phyloP scores from a whole-genome alignment of 495 filamentous ascomycete genomes.

The Penicillium fimorum region DNA sequence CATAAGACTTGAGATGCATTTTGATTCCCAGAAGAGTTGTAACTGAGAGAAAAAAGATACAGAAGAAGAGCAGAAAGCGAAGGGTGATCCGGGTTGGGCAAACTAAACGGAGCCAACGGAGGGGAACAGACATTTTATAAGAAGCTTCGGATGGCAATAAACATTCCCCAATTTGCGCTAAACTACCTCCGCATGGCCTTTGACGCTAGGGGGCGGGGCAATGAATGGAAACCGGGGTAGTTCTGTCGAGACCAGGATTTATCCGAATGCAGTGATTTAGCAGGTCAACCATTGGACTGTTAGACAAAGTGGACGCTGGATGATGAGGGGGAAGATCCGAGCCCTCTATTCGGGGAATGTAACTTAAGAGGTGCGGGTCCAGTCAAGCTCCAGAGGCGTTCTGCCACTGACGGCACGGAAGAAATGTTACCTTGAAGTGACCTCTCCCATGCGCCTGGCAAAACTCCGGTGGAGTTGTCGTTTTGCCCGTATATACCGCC shows the following conservation, averaged over 20 bases:
- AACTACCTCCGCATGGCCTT: slow-evolving; percentile 23
- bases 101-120: slow-evolving; percentile 33
- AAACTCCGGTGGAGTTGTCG: slow-evolving; percentile 24
- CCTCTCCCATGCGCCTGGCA: slow-evolving; percentile 9
- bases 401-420: slow-evolving; percentile 12
- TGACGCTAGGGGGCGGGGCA: slow-evolving; percentile 29
- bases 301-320: slow-evolving; percentile 5
- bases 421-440: slow-evolving; percentile 10
- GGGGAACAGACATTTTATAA: slow-evolving; percentile 30
- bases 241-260: slow-evolving; percentile 19
- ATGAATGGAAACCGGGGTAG: slow-evolving; percentile 28
- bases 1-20: slow-evolving; percentile 43
- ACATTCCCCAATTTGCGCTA: slow-evolving; percentile 19
- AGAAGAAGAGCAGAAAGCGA: slow-evolving; percentile 32
- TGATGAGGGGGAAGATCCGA: slow-evolving; percentile 23
- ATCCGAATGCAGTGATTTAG: slow-evolving; percentile 23
- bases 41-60: slow-evolving; percentile 33
- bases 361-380: neutral
- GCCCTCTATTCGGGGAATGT: slow-evolving; percentile 11
- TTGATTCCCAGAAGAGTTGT: slow-evolving; percentile 31
- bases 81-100: slow-evolving; percentile 33
- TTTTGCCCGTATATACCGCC: neutral
- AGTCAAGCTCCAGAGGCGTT: slow-evolving; percentile 12
- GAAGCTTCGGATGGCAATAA: slow-evolving; percentile 17
- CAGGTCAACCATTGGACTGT: slow-evolving; percentile 12